Evolutionary conservation across 169 alveolate species (phyloP), one percentile per base, ranked within the genome.

Genomic region (Eimeria zaria): DNA sequence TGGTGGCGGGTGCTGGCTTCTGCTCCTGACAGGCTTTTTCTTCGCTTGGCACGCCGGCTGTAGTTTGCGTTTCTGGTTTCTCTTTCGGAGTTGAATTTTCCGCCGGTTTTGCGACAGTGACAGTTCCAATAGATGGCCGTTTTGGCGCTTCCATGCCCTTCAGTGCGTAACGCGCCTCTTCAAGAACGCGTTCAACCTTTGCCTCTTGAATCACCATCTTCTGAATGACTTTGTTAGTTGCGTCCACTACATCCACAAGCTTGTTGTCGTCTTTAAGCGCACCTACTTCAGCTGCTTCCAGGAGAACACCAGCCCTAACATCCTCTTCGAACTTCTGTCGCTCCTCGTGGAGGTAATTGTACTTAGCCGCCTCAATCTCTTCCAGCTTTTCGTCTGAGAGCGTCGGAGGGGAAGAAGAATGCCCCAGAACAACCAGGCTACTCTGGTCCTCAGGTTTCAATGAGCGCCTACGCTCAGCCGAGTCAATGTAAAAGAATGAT

Each of bases 401-500:
- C 14, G 69, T 60, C 8, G 96, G 91, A 48, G 91, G 91, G 51
- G 83, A 85, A n/a, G 73, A 73, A 18, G 91, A 55, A 14, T 73
- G 69, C 9, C 96, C 96, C 51, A 91, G 58, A 20, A 91, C 91
- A n/a, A n/a, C 60, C 44, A 91, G 41, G 44, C 58, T 62, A 30
- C 73, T 41, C 87, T 44, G 67, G 73, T 76, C 62, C 36, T 90
- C 90, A 14, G 73, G 62, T 18, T 36, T 60, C 30, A 39, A 12
- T 33, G 55, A 62, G 69, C 84, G 89, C 71, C 51, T 88, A 36
- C 95, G 91, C 84, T 81, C 95, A 30, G 67, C 96, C 69, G 92
- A 55, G 62, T 95, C 97, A 51, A 95, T 55, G 93, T 95, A 95
- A 69, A 95, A 95, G 90, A 95, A 95, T 39, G 93, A 71, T n/a